Evolutionary conservation across 257 asterid species (phyloP).

Genomic region (Solanum lycopersicoides): DNA sequence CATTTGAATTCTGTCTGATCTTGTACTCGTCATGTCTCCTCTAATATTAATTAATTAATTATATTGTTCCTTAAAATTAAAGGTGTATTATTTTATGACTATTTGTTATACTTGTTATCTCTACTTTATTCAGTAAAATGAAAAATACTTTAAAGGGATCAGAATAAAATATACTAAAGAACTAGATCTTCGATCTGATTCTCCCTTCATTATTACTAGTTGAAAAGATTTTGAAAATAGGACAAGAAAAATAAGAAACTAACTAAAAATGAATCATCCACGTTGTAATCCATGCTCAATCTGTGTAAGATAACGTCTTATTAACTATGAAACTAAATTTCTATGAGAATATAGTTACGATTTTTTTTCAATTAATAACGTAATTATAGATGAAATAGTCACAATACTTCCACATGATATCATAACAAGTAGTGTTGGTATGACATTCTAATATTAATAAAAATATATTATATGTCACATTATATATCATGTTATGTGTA

Average conservation of each 20-base stretch:
- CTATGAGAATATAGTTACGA: too few species aligned
- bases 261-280: too few species aligned
- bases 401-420: too few species aligned
- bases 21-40: neutral
- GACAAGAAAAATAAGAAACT: neutral
- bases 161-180: neutral
- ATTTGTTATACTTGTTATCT: neutral
- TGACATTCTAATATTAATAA: too few species aligned
- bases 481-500: too few species aligned
- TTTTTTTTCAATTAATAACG: too few species aligned
- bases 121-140: neutral
- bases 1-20: constrained; percentile 5
- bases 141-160: neutral
- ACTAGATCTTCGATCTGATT: neutral
- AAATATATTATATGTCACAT: too few species aligned
- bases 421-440: too few species aligned
- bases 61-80: neutral
- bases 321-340: too few species aligned
- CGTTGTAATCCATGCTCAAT: neutral
- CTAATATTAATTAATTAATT: neutral
- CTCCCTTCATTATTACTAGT: neutral
- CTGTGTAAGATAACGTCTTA: neutral
- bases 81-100: neutral
- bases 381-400: too few species aligned
- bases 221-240: neutral